Conservation (phyloP, 805 yeast species). For the Priceomyces fermenticarens region DNA sequence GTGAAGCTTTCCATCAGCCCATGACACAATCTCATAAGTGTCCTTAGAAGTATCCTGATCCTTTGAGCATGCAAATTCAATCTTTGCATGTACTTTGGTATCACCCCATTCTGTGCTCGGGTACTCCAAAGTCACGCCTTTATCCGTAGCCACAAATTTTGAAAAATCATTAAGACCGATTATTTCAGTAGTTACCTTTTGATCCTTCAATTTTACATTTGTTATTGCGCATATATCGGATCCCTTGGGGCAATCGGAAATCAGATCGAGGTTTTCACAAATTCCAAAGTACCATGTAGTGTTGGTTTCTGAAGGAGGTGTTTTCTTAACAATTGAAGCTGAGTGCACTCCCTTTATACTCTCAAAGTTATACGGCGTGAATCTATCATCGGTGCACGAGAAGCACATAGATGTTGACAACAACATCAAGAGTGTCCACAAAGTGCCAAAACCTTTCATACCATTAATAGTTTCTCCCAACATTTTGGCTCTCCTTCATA, state of each 20-base stretch:
- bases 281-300: constrained; percentile 69
- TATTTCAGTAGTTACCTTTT: constrained; percentile 51
- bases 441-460: constrained; percentile 6
- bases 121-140: constrained; percentile 38
- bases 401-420: constrained; percentile 7
- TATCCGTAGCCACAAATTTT: constrained; percentile 23
- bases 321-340: constrained; percentile 40
- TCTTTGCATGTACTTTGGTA: constrained; percentile 41
- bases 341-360: constrained; percentile 49
- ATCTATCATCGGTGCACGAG: constrained; percentile 19
- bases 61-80: constrained; percentile 47
- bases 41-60: constrained; percentile 14
- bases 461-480: too few species aligned
- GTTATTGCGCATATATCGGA: constrained; percentile 80
- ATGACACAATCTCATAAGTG: constrained; percentile 26
- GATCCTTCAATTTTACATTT: constrained; percentile 40
- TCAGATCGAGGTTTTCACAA: constrained; percentile 51
- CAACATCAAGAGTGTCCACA: constrained; percentile 20
- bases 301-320: constrained; percentile 77
- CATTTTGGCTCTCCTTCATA: too few species aligned
- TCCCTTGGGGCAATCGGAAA: constrained; percentile 60
- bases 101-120: constrained; percentile 73
- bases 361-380: constrained; percentile 41
- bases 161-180: constrained; percentile 49
- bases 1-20: constrained; percentile 34